These are phyloP conservation scores for Nothophytophthora sp. DNA, from an alignment of 352 stramenopile genomes.

Conservation along the genomic window DNA sequence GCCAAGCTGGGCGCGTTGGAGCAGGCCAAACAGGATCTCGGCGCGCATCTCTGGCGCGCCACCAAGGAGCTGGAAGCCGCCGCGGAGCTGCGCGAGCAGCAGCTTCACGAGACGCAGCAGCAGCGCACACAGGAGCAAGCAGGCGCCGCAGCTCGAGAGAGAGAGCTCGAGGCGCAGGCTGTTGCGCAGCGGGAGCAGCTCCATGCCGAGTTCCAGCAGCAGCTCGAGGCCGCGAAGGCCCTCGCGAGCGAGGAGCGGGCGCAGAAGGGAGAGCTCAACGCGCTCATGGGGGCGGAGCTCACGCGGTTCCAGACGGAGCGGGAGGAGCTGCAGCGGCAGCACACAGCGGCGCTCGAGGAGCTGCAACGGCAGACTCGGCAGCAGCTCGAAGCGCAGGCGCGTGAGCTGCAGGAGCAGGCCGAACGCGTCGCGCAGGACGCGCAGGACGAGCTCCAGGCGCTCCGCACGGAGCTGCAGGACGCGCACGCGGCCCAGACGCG, in stretches of 20 bases:
- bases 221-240: constrained; percentile 33
- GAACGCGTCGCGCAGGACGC: constrained; percentile 25
- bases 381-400: constrained; percentile 28
- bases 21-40: constrained; percentile 53
- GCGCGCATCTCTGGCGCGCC: constrained; percentile 59
- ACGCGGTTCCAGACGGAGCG: constrained; percentile 42
- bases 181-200: constrained; percentile 42
- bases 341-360: constrained; percentile 15
- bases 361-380: constrained; percentile 15
- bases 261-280: constrained; percentile 77
- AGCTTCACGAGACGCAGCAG: constrained; percentile 30
- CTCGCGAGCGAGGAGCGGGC: constrained; percentile 38
- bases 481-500: constrained; percentile 42
- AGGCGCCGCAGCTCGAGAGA: constrained; percentile 29
- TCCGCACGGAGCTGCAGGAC: constrained; percentile 30
- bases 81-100: constrained; percentile 25
- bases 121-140: constrained; percentile 27
- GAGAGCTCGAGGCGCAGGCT: constrained; percentile 41
- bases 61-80: constrained; percentile 46
- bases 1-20: constrained; percentile 21
- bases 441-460: constrained; percentile 27
- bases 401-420: constrained; percentile 31
- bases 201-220: constrained; percentile 37
- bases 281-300: constrained; percentile 50
- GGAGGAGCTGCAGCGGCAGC: constrained; percentile 26